Base-by-base conservation (phyloP, 495 filamentous ascomycete genomes). In the Endocarpon pusillum region DNA sequence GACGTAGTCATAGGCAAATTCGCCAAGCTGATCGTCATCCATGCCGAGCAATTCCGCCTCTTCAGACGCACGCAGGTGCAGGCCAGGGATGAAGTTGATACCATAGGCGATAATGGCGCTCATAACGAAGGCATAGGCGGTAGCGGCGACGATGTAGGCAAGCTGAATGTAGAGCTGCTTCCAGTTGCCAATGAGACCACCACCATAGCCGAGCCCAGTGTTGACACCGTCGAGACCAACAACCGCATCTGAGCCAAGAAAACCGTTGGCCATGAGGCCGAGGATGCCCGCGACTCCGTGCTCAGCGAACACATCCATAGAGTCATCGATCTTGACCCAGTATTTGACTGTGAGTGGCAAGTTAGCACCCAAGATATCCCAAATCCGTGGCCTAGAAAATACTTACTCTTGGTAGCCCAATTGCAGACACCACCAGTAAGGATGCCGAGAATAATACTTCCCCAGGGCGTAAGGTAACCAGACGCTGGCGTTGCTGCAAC, bases 1-100 rank as follows among this genome's bases (percentile, higher is more conserved):
- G 44, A 97, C 89, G 54, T 97, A 97, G 57, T 97, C 89, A 62
- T 97, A 97, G 4, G 89, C 91, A 50, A 97, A 97, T 57, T 97
- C 89, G 49, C 89, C 89, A 21, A 94, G 78, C 52, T 97, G 89
- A 60, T 97, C 89, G 52, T 96, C 91, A 45, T 97, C 89, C 86
- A 96, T 94, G 37, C 89, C 89, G 33, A 96, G 71, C 14, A 97
- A 70, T 55, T 97, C 89, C n/a, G 91, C 89, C 59, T 97, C 81
- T 46, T 92, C 83, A 21, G 75, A 81, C 8, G 89, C 89, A 29
- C 89, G 81, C 38, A 97, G 78, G 42, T 93, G 71, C 10, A 97
- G 69, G 19, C 91, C 91, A 4, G 89, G 89, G 34, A 89, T 74
- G 42, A 72, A 55, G 61, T 97, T 82, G 62, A 97, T 82, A 45